Evolutionary conservation across 495 filamentous ascomycete genomes (phyloP), one percentile per base, ranked within the genome.

Genomic region (Tuber microsphaerosporum): DNA sequence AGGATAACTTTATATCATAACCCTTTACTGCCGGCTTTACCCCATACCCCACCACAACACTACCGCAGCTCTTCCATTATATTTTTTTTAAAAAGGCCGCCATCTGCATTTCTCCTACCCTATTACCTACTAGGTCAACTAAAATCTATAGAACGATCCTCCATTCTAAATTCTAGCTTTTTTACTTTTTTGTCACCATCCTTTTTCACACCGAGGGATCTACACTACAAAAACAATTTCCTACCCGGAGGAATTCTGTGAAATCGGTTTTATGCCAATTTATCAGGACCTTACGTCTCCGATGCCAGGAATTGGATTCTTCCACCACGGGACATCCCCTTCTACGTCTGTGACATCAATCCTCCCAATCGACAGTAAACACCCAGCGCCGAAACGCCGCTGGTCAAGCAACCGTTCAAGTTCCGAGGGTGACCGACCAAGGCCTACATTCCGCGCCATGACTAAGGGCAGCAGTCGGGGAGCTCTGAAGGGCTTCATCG

Each of bases 261-360:
- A 71, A 56, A 22, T 71, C 39, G 68, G 34, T 65, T 78, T 75
- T 79, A 79, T 79, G 77, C 77, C 77, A 65, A 71, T 79, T 79
- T 79, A 79, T 48, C 73, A n/a, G n/a, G 75, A 79, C 56, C 76
- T 79, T 71, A 79, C 73, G 20, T 65, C 61, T 43, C 72, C 48
- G 70, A 44, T 45, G 42, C 39, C 69, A 8, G 56, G 72, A 56
- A 75, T 70, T 45, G 78, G 51, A 71, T 48, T 65, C 41, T 51
- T 45, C 70, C 51, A 45, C 17, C 43, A n/a, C 42, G 14, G 44
- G 70, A 10, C 31, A 71, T 48, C 76, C 8, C 70, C 73, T 43
- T 56, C 46, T 22, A 46, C 74, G 48, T 81, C 79, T 17, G 73
- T 79, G 74, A 75, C 77, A 44, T 80, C 79, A 34, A 65, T 65